Conservation (phyloP, 2,329 filamentous ascomycete genomes). For the Fonsecaea nubica region DNA sequence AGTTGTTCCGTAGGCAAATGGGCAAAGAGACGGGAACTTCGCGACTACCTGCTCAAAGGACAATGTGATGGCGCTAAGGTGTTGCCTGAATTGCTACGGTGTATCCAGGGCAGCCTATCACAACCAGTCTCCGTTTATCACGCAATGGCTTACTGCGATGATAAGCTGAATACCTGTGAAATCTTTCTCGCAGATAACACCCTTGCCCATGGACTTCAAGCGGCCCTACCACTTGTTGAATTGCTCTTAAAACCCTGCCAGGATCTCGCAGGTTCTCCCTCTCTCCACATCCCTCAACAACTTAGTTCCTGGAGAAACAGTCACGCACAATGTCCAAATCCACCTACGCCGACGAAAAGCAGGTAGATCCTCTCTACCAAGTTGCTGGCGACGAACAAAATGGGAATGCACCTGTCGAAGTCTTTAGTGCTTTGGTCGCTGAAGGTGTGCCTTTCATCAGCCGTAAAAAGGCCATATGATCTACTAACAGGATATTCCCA, state of each 20-base stretch:
- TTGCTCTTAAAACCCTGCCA: slow-evolving; percentile 11
- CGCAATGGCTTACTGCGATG: slow-evolving; percentile 20
- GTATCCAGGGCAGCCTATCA: slow-evolving; percentile 18
- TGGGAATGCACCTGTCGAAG: slow-evolving; percentile 4
- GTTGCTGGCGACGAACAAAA: not conserved
- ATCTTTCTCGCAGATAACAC: slow-evolving; percentile 7
- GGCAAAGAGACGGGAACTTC: slow-evolving; percentile 12
- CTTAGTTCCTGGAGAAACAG: slow-evolving; percentile 1
- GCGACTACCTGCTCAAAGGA: slow-evolving; percentile 12
- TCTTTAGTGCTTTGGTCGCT: slow-evolving; percentile 39
- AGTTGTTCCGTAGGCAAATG: not conserved
- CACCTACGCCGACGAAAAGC: slow-evolving; percentile 16
- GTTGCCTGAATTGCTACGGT: slow-evolving; percentile 12
- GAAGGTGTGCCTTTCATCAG: slow-evolving; percentile 40
- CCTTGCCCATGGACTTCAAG: not conserved
- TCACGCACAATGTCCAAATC: slow-evolving; percentile 10
- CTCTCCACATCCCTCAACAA: slow-evolving; percentile 3
- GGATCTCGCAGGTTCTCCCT: not conserved
- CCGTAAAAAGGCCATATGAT: not conserved
- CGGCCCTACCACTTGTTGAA: not conserved
- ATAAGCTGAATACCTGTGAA: slow-evolving; percentile 14
- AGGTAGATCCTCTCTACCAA: not conserved
- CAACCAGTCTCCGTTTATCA: slow-evolving; percentile 24
- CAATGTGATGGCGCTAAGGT: slow-evolving; percentile 14
- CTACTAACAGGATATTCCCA: slow-evolving; percentile 6